Evolutionary conservation across 2,329 filamentous ascomycete genomes (phyloP).

Genomic region (Ophiostoma himal-ulmi): DNA sequence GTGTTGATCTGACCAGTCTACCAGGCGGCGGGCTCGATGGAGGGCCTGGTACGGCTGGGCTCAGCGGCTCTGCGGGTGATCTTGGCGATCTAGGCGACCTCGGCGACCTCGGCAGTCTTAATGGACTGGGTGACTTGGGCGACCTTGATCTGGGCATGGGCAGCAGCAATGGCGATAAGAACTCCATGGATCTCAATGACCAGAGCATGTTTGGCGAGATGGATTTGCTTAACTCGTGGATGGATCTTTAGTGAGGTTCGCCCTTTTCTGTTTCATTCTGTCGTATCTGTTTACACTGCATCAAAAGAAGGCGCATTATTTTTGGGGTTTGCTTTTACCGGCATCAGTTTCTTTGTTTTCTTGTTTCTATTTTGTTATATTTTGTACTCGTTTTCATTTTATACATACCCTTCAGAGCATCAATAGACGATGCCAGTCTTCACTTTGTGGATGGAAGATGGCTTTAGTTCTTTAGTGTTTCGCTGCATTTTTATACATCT

Average conservation of each 20-base stretch:
- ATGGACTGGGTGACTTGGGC: conserved; percentile 21
- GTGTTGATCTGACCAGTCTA: conserved; percentile 10
- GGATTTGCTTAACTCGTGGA: conserved; percentile 27
- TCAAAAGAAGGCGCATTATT: not conserved
- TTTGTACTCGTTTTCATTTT: not conserved
- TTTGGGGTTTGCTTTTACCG: not conserved
- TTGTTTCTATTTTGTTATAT: not conserved
- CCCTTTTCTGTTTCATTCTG: not conserved
- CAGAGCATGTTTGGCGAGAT: conserved; percentile 28
- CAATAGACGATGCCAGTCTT: not conserved
- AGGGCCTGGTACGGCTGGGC: not conserved
- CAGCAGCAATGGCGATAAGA: conserved; percentile 11
- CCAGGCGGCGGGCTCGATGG: not conserved
- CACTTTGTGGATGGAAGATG: not conserved
- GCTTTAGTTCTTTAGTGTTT: too few species aligned
- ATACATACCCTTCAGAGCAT: conserved; percentile 9
- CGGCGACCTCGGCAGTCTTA: conserved; percentile 19
- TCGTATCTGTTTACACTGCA: not conserved
- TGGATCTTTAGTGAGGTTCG: conserved; percentile 22
- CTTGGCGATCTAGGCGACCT: conserved; percentile 24
- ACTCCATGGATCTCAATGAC: conserved; percentile 24
- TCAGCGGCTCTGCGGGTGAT: conserved; percentile 16
- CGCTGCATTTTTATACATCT: not conserved
- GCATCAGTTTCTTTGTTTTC: not conserved
- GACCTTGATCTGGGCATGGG: conserved; percentile 21